These are phyloP conservation scores for Lycium ferocissimum DNA, from an alignment of 257 asterid genomes.

Conservation along the genomic window DNA sequence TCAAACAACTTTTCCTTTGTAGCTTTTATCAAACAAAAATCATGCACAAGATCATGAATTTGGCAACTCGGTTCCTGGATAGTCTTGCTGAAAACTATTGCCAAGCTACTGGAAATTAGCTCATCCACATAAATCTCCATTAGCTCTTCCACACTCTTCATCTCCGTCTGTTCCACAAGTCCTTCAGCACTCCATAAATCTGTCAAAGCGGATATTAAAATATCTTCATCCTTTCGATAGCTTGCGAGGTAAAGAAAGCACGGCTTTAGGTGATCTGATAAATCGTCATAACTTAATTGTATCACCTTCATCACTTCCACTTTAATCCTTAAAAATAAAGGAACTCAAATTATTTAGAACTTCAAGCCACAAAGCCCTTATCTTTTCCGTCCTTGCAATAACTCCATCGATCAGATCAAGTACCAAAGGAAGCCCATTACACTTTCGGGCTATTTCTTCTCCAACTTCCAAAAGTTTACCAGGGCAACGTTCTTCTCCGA, in stretches of 20 bases:
- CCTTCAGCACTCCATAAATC: slow-evolving; percentile 48
- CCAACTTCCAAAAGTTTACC: slow-evolving; percentile 32
- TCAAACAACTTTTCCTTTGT: slow-evolving; percentile 12
- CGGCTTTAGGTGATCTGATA: slow-evolving; percentile 40
- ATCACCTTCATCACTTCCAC: slow-evolving; percentile 28
- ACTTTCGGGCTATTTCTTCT: slow-evolving; percentile 27
- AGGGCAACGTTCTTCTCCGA: slow-evolving; percentile 30
- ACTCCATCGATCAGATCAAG: slow-evolving; percentile 34
- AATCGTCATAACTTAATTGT: slow-evolving; percentile 41
- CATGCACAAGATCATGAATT: slow-evolving; percentile 37
- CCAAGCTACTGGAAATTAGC: slow-evolving; percentile 35
- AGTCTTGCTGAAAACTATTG: slow-evolving; percentile 28
- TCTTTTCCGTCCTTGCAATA: slow-evolving; percentile 35
- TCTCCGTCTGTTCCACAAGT: slow-evolving; percentile 27
- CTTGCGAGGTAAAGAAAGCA: slow-evolving; percentile 46
- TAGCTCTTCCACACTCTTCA: slow-evolving; percentile 12
- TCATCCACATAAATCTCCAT: slow-evolving; percentile 38
- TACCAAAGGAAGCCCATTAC: slow-evolving; percentile 40
- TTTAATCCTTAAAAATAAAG: not conserved
- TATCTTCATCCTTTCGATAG: slow-evolving; percentile 31
- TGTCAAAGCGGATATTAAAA: slow-evolving; percentile 30
- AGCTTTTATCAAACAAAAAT: slow-evolving; percentile 34
- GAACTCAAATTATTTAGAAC: slow-evolving; percentile 21
- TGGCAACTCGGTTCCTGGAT: slow-evolving; percentile 33
- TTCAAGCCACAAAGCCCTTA: slow-evolving; percentile 28